Evolutionary conservation across 2,329 filamentous ascomycete species (phyloP).

Genomic region (Grosmannia clavigera): DNA sequence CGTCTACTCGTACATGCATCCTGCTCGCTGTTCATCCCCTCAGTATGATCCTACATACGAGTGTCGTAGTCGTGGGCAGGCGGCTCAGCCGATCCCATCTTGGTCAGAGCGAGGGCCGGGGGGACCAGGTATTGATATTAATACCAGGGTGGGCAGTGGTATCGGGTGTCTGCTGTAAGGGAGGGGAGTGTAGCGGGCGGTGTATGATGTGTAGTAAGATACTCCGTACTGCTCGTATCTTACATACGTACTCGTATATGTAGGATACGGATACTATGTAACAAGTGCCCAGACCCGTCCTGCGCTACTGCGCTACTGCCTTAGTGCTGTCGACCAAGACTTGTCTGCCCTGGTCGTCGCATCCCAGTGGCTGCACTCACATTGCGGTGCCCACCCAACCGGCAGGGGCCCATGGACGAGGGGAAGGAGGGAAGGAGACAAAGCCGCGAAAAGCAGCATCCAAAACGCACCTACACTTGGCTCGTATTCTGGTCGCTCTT

Average conservation of each 20-base stretch:
- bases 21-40: too few species aligned
- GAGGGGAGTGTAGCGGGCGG: not conserved
- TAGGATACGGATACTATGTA: not conserved
- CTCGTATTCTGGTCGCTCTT: not conserved
- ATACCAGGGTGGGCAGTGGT: too few species aligned
- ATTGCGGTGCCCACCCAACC: not conserved
- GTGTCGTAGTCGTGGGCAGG: not conserved
- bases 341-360: not conserved
- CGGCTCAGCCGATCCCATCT: not conserved
- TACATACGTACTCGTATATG: not conserved
- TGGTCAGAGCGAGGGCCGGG: not conserved
- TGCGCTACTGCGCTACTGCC: conserved; percentile 8
- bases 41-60: not conserved
- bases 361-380: conserved; percentile 7
- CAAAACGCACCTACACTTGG: not conserved
- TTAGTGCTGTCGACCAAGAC: conserved; percentile 6
- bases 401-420: not conserved
- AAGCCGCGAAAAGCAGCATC: not conserved
- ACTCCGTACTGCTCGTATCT: too few species aligned
- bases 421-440: not conserved
- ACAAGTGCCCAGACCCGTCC: not conserved
- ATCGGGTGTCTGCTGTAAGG: not conserved
- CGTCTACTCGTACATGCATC: too few species aligned
- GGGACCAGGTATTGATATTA: not conserved
- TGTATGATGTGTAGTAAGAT: not conserved